Conservation (phyloP, 83 land plant genomes). For the Diphasiastrum complanatum region DNA sequence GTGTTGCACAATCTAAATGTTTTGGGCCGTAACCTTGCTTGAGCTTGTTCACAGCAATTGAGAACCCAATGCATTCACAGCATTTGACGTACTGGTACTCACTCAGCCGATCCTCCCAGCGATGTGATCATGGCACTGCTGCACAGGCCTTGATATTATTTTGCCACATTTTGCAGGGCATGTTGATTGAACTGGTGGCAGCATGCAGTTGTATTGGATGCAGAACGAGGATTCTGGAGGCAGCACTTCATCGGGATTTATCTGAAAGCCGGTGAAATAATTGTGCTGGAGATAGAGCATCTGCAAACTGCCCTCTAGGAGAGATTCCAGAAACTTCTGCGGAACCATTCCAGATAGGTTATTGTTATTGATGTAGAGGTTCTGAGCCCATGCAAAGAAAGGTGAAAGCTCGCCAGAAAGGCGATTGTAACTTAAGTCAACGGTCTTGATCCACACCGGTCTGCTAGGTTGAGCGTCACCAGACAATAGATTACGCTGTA, state of each 20-base stretch:
- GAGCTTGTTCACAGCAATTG: too few species aligned
- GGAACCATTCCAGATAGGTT: slow-evolving; percentile 60
- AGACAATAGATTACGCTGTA: slow-evolving; percentile 52
- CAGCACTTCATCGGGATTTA: slow-evolving; percentile 43
- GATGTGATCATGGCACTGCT: too few species aligned
- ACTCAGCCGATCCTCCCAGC: too few species aligned
- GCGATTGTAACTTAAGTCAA: slow-evolving; percentile 66
- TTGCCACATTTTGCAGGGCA: slow-evolving; percentile 67
- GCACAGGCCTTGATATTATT: slow-evolving; percentile 49
- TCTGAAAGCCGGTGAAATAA: slow-evolving; percentile 44
- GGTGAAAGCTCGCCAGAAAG: slow-evolving; percentile 46
- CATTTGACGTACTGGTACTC: too few species aligned
- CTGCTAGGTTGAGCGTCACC: slow-evolving; percentile 36
- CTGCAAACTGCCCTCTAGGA: slow-evolving; percentile 37
- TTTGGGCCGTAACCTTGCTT: too few species aligned
- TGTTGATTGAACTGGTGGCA: slow-evolving; percentile 59
- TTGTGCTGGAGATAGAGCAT: slow-evolving; percentile 69
- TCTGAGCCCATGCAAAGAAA: slow-evolving; percentile 43
- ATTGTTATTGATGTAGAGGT: slow-evolving; percentile 61
- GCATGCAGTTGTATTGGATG: slow-evolving; percentile 85
- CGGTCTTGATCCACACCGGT: slow-evolving; percentile 34
- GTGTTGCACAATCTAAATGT: too few species aligned
- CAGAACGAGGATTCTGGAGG: slow-evolving; percentile 61
- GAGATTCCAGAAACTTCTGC: slow-evolving; percentile 37
- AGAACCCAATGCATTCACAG: too few species aligned